A percentile compares a stretch with the other conserved stretches of the same genome.
Evolutionary conservation across 441 rosid species (phyloP).

Genomic region (Erysimum cheiri): DNA sequence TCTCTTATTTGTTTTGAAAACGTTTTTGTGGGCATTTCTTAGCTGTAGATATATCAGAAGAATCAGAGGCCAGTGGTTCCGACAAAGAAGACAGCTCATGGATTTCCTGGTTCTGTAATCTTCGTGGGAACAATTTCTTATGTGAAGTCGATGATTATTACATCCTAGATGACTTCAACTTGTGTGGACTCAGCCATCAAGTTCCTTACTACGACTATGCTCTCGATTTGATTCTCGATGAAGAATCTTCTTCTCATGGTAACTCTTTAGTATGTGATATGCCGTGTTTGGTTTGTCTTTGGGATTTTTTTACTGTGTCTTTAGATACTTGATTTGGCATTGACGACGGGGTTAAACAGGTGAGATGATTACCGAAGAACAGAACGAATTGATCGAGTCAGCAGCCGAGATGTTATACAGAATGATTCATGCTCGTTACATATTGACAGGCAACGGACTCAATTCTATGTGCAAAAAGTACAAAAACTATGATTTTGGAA

Average conservation of each 20-base stretch:
- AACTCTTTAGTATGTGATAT: slow-evolving; percentile 31
- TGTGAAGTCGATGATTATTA: slow-evolving; percentile 83
- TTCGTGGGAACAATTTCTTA: slow-evolving; percentile 79
- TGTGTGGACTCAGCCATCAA: slow-evolving; percentile 77
- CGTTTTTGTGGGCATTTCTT: slow-evolving; percentile 29
- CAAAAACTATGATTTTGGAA: slow-evolving; percentile 92
- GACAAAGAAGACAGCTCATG: slow-evolving; percentile 78
- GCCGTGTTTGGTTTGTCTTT: neutral
- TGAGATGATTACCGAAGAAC: slow-evolving; percentile 79
- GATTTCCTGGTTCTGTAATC: slow-evolving; percentile 79
- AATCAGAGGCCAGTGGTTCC: slow-evolving; percentile 78
- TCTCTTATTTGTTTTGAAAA: no score
- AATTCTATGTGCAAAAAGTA: slow-evolving; percentile 80
- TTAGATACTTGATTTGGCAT: slow-evolving; percentile 38
- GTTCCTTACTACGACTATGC: slow-evolving; percentile 82
- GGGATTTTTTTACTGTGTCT: neutral
- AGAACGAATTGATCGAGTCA: slow-evolving; percentile 72
- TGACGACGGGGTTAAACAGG: slow-evolving; percentile 54
- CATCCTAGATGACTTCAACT: slow-evolving; percentile 79
- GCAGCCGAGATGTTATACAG: slow-evolving; percentile 87
- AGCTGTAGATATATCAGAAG: slow-evolving; percentile 65
- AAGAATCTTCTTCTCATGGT: slow-evolving; percentile 57
- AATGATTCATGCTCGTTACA: slow-evolving; percentile 74
- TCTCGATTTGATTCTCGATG: slow-evolving; percentile 80
- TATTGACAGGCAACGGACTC: slow-evolving; percentile 74